phyloP scores from a whole-genome alignment of 192 early-diverging fungal species.

The Coemansia aciculifera region DNA sequence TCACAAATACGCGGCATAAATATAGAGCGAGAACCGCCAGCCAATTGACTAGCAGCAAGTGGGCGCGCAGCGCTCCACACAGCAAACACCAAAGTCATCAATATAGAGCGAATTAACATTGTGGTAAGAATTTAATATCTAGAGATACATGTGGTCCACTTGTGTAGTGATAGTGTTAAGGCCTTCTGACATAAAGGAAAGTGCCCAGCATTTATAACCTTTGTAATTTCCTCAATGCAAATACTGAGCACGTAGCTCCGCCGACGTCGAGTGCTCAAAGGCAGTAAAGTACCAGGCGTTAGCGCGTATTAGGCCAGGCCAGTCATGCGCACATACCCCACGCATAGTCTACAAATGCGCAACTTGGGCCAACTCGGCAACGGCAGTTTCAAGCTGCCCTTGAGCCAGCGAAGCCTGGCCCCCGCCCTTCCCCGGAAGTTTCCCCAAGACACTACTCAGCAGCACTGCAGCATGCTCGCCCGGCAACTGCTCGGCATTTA shows the following conservation, averaged over 20 bases:
- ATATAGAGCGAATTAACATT: background rate
- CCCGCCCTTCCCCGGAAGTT: slow-evolving; percentile 57
- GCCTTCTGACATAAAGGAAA: background rate
- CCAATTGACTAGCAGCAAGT: background rate
- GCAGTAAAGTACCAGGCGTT: background rate
- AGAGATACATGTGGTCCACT: background rate
- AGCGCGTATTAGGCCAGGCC: background rate
- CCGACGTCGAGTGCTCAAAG: background rate
- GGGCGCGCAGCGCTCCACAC: slow-evolving; percentile 8
- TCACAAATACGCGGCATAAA: slow-evolving; percentile 74
- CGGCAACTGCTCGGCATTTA: slow-evolving; percentile 70
- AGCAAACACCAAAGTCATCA: background rate
- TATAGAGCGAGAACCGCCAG: slow-evolving; percentile 7
- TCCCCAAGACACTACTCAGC: slow-evolving; percentile 68
- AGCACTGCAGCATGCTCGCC: slow-evolving; percentile 74
- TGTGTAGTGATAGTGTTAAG: background rate
- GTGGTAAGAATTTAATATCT: background rate
- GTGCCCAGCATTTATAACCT: background rate
- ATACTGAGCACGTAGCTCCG: background rate
- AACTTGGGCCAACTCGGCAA: slow-evolving; percentile 23
- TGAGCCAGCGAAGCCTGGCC: slow-evolving; percentile 40
- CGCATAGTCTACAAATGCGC: background rate
- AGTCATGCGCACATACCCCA: background rate
- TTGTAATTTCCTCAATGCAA: background rate
- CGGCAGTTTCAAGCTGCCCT: slow-evolving; percentile 26